A percentile compares a stretch with the other conserved stretches of the same genome.
Conservation (phyloP, 2,329 filamentous ascomycete species). For the Colletotrichum truncatum region DNA sequence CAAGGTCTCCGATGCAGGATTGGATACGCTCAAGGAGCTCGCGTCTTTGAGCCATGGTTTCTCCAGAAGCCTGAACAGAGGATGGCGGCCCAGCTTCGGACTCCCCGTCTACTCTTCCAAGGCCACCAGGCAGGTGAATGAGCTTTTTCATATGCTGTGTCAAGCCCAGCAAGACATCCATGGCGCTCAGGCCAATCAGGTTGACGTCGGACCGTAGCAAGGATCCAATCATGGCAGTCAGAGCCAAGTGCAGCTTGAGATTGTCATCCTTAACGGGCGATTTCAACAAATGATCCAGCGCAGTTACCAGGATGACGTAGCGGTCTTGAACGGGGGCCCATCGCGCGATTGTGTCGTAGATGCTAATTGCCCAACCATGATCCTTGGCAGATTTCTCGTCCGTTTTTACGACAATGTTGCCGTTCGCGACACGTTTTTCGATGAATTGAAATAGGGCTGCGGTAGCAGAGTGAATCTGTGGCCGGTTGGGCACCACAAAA, state of each 20-base stretch:
- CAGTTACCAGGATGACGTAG: conserved; percentile 86
- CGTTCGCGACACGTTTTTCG: conserved; percentile 63
- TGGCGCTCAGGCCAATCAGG: conserved; percentile 93
- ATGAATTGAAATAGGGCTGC: conserved; percentile 80
- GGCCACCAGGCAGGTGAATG: conserved; percentile 67
- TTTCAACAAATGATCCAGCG: conserved; percentile 78
- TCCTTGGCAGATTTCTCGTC: conserved; percentile 53
- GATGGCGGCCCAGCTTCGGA: conserved; percentile 41
- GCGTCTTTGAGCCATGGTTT: conserved; percentile 61
- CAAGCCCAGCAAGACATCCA: conserved; percentile 89
- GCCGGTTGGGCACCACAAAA: conserved; percentile 82
- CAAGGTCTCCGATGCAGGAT: conserved; percentile 88
- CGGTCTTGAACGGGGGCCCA: conserved; percentile 96
- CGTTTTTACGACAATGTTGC: conserved; percentile 61
- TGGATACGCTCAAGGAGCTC: conserved; percentile 73
- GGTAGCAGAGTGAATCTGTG: conserved; percentile 83
- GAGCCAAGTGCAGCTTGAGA: conserved; percentile 76
- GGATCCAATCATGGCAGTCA: conserved; percentile 82
- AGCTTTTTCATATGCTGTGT: conserved; percentile 84
- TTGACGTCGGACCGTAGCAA: conserved; percentile 90
- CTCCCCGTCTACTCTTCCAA: conserved; percentile 44
- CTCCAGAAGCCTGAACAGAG: conserved; percentile 43
- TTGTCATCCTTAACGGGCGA: conserved; percentile 76
- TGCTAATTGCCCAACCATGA: conserved; percentile 80
- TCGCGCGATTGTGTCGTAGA: conserved; percentile 81